Percentiles rank a stretch among this genome's conserved stretches.
phyloP scores from a whole-genome alignment of 2,329 filamentous ascomycete species.

The Calonectria honghensis region DNA sequence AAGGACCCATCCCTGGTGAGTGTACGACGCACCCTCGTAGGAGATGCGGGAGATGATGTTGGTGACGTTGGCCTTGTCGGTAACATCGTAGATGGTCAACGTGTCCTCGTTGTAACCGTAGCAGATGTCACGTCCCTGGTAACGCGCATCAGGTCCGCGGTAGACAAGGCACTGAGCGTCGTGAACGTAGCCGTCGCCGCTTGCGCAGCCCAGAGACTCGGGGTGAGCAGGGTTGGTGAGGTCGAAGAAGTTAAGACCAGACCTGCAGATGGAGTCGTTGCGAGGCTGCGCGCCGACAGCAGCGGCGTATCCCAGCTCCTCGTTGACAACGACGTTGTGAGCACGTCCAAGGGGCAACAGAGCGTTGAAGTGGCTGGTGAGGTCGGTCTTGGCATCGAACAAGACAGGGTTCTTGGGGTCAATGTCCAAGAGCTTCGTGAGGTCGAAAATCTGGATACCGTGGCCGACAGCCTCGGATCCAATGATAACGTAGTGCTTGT shows the following conservation, averaged over 20 bases:
- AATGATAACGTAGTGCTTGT: slow-evolving; percentile 61
- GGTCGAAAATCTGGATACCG: slow-evolving; percentile 15
- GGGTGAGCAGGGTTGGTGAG: slow-evolving; percentile 15
- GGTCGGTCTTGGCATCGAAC: slow-evolving; percentile 3
- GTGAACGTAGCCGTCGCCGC: slow-evolving; percentile 11
- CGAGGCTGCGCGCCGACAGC: slow-evolving; percentile 66
- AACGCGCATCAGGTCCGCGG: not conserved
- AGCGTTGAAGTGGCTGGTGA: slow-evolving; percentile 54
- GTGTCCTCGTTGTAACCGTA: slow-evolving; percentile 18
- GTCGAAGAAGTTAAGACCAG: slow-evolving; percentile 42
- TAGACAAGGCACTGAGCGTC: slow-evolving; percentile 20
- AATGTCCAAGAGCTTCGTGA: slow-evolving; percentile 12
- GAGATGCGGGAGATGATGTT: slow-evolving; percentile 21
- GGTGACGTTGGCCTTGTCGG: slow-evolving; percentile 12
- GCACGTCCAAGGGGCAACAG: slow-evolving; percentile 62
- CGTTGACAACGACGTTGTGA: slow-evolving; percentile 71
- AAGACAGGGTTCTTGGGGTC: not conserved
- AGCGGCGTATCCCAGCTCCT: slow-evolving; percentile 68
- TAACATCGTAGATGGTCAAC: not conserved
- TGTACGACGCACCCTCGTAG: slow-evolving; percentile 14
- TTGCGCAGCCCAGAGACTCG: slow-evolving; percentile 6
- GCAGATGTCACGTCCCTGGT: slow-evolving; percentile 10
- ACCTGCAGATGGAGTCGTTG: slow-evolving; percentile 62
- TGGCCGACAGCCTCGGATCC: slow-evolving; percentile 63
- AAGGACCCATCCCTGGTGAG: slow-evolving; percentile 15